phyloP scores from a whole-genome alignment of 225 moss, liverwort and hornwort genomes.

The Physcomitrium patens region DNA sequence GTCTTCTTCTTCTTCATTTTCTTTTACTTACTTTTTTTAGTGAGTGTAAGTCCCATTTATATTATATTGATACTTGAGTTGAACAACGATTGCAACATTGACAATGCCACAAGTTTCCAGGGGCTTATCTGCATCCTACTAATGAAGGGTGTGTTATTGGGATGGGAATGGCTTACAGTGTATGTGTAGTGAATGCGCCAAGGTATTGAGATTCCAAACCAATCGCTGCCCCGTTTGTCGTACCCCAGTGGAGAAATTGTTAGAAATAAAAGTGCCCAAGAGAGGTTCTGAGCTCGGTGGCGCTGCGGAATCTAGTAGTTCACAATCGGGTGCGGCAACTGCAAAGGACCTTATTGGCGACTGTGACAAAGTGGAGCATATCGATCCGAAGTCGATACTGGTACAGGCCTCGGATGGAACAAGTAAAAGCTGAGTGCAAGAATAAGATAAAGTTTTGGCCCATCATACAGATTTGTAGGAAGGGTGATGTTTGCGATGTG shows the following conservation, averaged over 20 bases:
- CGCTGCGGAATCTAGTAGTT: slow-evolving; percentile 49
- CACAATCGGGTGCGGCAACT: slow-evolving; percentile 35
- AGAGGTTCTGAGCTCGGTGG: slow-evolving; percentile 30
- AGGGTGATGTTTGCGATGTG: neutral
- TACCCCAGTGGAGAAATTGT: slow-evolving; percentile 78
- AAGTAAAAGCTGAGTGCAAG: slow-evolving; percentile 2
- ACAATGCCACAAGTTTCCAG: neutral
- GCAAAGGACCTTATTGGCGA: slow-evolving; percentile 24
- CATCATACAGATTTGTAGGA: slow-evolving; percentile 20
- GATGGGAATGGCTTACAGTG: slow-evolving; percentile 57
- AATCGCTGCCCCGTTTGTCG: slow-evolving; percentile 98
- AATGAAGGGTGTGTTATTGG: slow-evolving; percentile 12
- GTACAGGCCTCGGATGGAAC: slow-evolving; percentile 24
- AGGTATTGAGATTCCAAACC: slow-evolving; percentile 83
- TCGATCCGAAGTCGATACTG: slow-evolving; percentile 44
- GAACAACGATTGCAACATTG: neutral
- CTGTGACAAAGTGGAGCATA: slow-evolving; percentile 26
- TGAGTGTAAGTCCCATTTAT: neutral
- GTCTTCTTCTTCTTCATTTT: too few species aligned
- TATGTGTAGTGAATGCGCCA: slow-evolving; percentile 98
- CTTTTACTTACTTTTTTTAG: too few species aligned
- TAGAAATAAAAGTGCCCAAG: slow-evolving; percentile 82
- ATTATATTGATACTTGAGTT: neutral
- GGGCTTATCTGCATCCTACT: slow-evolving; percentile 17
- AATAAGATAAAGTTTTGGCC: slow-evolving; percentile 19